These are phyloP conservation scores for Fusarium nelsonii DNA, from an alignment of 2,329 filamentous ascomycete genomes.

Conservation along the genomic window DNA sequence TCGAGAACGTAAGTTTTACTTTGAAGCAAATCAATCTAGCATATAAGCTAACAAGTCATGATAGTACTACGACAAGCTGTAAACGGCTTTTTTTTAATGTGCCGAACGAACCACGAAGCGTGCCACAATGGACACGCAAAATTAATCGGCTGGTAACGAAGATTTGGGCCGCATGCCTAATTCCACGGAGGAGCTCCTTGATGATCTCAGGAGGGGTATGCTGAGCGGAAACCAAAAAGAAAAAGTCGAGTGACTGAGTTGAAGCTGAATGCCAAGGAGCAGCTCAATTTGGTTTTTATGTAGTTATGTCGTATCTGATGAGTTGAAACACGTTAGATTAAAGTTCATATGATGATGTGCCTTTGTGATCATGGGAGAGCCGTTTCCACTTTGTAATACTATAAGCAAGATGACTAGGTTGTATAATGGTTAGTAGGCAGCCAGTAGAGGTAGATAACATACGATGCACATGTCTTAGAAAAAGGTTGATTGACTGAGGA, in stretches of 20 bases:
- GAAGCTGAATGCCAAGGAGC: constrained; percentile 55
- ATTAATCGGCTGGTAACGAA: constrained; percentile 57
- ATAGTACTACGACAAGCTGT: constrained; percentile 99
- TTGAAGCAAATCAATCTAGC: background rate
- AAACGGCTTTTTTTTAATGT: constrained; percentile 63
- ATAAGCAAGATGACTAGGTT: too few relatives aligned
- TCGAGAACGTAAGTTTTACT: constrained; percentile 86
- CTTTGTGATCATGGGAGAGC: background rate
- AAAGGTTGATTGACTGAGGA: too few relatives aligned
- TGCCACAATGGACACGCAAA: constrained; percentile 58
- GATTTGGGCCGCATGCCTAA: constrained; percentile 49
- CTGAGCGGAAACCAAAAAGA: constrained; percentile 52
- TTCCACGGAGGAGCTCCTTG: constrained; percentile 46
- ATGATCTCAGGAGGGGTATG: constrained; percentile 46
- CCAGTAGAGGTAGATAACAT: background rate
- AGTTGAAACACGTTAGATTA: constrained; percentile 56
- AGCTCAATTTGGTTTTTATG: constrained; percentile 56
- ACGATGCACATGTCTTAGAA: background rate
- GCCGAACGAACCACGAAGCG: constrained; percentile 61
- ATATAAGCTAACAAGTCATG: constrained; percentile 41
- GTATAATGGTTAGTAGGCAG: background rate
- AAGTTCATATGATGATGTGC: constrained; percentile 36
- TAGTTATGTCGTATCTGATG: constrained; percentile 59
- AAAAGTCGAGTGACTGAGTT: constrained; percentile 52
- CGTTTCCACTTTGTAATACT: background rate